phyloP scores from a whole-genome alignment of 2,329 filamentous ascomycete genomes.

The Talaromyces pinophilus region DNA sequence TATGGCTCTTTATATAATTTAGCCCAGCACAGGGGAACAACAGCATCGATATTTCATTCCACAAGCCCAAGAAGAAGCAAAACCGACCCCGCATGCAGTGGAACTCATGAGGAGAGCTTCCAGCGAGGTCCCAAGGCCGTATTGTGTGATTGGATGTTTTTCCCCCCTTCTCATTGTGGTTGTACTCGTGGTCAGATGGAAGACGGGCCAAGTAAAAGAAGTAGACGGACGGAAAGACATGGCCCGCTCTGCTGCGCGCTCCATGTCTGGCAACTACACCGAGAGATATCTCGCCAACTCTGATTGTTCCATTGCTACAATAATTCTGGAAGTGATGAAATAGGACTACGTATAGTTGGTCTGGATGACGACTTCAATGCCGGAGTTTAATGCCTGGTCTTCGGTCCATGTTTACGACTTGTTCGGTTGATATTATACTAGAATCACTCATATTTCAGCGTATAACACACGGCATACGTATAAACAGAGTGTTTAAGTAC shows the following conservation, averaged over 20 bases:
- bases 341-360: not conserved
- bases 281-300: not conserved
- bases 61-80: not conserved
- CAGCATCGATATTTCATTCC: not conserved
- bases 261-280: not conserved
- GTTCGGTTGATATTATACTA: not conserved
- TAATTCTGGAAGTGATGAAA: not conserved
- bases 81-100: not conserved
- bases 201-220: not conserved
- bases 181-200: not conserved
- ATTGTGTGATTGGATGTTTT: not conserved
- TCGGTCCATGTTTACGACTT: not conserved
- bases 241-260: not conserved
- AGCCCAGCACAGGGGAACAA: not conserved
- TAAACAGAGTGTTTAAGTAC: not conserved
- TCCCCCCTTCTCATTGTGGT: no score
- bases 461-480: not conserved
- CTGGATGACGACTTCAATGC: not conserved
- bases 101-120: not conserved
- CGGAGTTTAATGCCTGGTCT: not conserved
- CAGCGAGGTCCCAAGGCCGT: not conserved
- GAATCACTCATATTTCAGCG: not conserved
- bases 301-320: not conserved
- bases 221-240: conserved; percentile 22
- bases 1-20: not conserved